Evolutionary conservation across 192 early-diverging fungal species (phyloP).

Genomic region (Coemansia sp.): DNA sequence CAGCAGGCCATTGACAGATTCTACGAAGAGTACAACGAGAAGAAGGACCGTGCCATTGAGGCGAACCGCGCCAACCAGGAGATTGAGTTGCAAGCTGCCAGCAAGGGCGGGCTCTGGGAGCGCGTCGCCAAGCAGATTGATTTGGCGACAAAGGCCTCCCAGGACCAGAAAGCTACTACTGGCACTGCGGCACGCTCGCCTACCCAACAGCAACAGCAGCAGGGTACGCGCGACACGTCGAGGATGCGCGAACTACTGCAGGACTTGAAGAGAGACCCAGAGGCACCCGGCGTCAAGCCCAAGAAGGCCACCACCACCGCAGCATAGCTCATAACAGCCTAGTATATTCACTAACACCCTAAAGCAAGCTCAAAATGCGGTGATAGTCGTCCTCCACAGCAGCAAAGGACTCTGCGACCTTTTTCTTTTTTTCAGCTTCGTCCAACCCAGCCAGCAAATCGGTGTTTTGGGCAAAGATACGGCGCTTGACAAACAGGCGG

Average conservation of each 20-base stretch:
- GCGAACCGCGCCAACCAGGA: constrained; percentile 59
- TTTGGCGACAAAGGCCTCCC: constrained; percentile 45
- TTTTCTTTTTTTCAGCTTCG: constrained; percentile 62
- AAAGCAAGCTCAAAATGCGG: constrained; percentile 51
- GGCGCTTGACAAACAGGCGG: constrained; percentile 79
- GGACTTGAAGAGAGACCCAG: constrained; percentile 65
- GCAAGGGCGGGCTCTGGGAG: constrained; percentile 70
- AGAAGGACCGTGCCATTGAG: constrained; percentile 62
- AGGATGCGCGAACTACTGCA: constrained; percentile 70
- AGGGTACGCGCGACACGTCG: constrained; percentile 55
- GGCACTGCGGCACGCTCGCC: constrained; percentile 1
- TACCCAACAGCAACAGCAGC: constrained; percentile 17
- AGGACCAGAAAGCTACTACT: background rate
- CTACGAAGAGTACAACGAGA: constrained; percentile 80
- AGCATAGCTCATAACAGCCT: background rate
- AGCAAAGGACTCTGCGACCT: constrained; percentile 74
- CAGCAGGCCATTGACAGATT: constrained; percentile 70
- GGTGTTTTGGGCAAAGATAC: constrained; percentile 79
- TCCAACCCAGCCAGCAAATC: constrained; percentile 69
- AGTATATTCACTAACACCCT: background rate
- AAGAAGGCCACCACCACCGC: constrained; percentile 12
- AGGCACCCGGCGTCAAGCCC: constrained; percentile 63
- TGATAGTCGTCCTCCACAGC: constrained; percentile 78
- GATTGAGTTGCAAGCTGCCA: constrained; percentile 53
- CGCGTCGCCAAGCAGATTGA: constrained; percentile 68